Percentiles rank a stretch among this genome's conserved stretches.
phyloP scores from a whole-genome alignment of 2,329 filamentous ascomycete genomes.

The Ramichloridium luteum region DNA sequence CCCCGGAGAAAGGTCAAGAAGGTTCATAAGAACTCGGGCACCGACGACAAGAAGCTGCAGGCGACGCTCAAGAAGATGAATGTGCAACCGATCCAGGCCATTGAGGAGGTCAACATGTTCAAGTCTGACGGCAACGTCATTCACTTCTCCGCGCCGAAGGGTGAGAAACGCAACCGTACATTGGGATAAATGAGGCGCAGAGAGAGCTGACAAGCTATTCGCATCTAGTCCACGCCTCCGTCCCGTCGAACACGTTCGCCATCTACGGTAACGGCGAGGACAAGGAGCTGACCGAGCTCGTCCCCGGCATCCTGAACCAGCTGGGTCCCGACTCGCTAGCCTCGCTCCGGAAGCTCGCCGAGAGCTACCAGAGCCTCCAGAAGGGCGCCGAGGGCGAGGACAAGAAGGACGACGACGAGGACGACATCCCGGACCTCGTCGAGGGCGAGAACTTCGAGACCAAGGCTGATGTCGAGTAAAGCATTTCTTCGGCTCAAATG shows the following conservation, averaged over 20 bases:
- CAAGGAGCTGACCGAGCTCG: conserved; percentile 99
- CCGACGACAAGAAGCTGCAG: conserved; percentile 99
- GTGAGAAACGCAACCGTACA: conserved; percentile 41
- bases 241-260: conserved; percentile 97
- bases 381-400: conserved; percentile 76
- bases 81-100: conserved; percentile 97
- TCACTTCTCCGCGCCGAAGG: conserved; percentile 95
- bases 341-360: conserved; percentile 92
- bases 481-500: background rate
- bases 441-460: conserved; percentile 97
- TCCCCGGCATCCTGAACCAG: conserved; percentile 98
- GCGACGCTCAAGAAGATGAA: conserved; percentile 97
- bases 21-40: conserved; percentile 79
- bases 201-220: conserved; percentile 1
- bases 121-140: conserved; percentile 99
- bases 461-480: conserved; percentile 72
- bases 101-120: conserved; percentile 99
- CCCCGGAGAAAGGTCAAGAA: conserved; percentile 98
- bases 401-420: conserved; percentile 57
- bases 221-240: conserved; percentile 75
- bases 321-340: conserved; percentile 96
- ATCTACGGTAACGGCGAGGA: conserved; percentile 98
- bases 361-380: conserved; percentile 99
- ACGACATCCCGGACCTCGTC: conserved; percentile 92
- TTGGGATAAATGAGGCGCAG: background rate